phyloP scores from a whole-genome alignment of 192 early-diverging fungal genomes.

The Dissophora globulifera region DNA sequence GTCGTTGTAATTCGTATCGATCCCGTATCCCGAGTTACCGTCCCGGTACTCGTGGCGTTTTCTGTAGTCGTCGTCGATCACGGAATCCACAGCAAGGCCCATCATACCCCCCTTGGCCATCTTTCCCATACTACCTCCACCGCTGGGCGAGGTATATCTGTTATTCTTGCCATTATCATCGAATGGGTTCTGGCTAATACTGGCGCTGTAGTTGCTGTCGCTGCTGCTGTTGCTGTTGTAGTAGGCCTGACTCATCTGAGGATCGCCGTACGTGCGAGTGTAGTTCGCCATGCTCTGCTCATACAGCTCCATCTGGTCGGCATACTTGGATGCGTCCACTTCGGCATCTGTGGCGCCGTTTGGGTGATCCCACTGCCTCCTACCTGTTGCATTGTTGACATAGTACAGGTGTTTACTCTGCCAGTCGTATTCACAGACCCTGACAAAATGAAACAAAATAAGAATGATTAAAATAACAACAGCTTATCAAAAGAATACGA shows the following conservation, averaged over 20 bases:
- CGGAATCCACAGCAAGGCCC: constrained; percentile 3
- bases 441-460: neutral
- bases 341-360: neutral
- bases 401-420: constrained; percentile 24
- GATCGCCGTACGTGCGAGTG: constrained; percentile 3
- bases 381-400: constrained; percentile 18
- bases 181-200: neutral
- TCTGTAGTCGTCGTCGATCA: constrained; percentile 1
- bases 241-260: constrained; percentile 6
- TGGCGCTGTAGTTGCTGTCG: too few species aligned
- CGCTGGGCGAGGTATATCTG: neutral
- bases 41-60: neutral
- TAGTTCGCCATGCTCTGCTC: constrained; percentile 9
- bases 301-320: constrained; percentile 19
- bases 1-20: too few species aligned
- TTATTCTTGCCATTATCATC: neutral
- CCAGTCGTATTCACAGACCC: constrained; percentile 36
- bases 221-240: neutral
- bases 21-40: too few species aligned
- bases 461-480: neutral
- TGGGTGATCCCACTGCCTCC: constrained; percentile 36
- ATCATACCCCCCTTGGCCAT: constrained; percentile 28
- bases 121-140: constrained; percentile 13
- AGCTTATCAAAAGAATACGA: neutral
- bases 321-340: constrained; percentile 23